Evolutionary conservation across 2,329 filamentous ascomycete genomes (phyloP).

Genomic region (Colletotrichum simmondsii): DNA sequence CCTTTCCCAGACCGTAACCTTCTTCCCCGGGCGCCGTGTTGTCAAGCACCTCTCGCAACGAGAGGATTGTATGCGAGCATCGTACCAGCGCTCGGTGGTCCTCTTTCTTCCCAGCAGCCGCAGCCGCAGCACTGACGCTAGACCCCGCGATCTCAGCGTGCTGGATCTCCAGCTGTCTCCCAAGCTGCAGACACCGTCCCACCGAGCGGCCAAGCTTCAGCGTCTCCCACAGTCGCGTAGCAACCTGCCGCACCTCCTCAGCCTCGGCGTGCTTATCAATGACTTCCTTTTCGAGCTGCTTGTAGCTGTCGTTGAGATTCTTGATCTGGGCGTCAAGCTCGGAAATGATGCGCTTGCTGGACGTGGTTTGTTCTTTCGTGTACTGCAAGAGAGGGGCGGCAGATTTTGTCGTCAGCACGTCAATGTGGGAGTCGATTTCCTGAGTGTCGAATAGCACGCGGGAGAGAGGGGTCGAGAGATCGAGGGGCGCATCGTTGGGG

Average conservation of each 20-base stretch:
- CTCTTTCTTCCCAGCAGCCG: conserved; percentile 62
- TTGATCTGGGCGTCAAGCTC: conserved; percentile 85
- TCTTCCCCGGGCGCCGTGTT: conserved; percentile 77
- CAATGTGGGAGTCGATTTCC: conserved; percentile 96
- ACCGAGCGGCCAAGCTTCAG: conserved; percentile 81
- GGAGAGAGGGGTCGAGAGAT: conserved; percentile 93
- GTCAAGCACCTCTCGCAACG: conserved; percentile 77
- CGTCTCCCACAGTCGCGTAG: conserved; percentile 83
- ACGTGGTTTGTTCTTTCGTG: conserved; percentile 78
- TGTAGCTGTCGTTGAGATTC: conserved; percentile 85
- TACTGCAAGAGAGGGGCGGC: conserved; percentile 84
- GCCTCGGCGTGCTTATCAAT: conserved; percentile 86
- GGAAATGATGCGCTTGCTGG: conserved; percentile 77
- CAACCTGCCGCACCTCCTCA: conserved; percentile 82
- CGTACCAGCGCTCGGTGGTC: conserved; percentile 85
- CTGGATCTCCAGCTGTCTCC: conserved; percentile 88
- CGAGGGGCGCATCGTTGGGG: conserved; percentile 86
- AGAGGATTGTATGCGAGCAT: conserved; percentile 82
- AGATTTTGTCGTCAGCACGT: conserved; percentile 85
- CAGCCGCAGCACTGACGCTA: conserved; percentile 43
- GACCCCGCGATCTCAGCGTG: conserved; percentile 73
- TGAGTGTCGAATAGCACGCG: conserved; percentile 96
- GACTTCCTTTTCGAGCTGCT: conserved; percentile 87
- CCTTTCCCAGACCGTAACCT: conserved; percentile 78
- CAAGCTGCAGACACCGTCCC: conserved; percentile 81